These are phyloP conservation scores for Gracilariopsis chorda DNA, from an alignment of 23 red algal genomes.

Conservation along the genomic window DNA sequence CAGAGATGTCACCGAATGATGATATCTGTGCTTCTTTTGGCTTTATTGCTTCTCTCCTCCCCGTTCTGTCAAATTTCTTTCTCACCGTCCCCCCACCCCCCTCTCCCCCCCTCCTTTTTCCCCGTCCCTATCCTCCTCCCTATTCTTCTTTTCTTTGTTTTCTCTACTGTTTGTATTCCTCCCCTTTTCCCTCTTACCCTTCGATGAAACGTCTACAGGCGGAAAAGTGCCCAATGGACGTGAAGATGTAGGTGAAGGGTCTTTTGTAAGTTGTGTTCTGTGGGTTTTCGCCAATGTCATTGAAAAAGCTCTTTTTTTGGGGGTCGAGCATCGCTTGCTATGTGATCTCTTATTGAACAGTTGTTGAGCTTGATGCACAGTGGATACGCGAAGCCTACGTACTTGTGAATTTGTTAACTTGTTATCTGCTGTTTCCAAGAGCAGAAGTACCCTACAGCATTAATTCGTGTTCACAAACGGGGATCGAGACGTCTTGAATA, in stretches of 20 bases:
- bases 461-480: constrained; percentile 16
- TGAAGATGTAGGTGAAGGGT: constrained; percentile 5
- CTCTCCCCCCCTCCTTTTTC: not conserved
- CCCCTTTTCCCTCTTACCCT: not conserved
- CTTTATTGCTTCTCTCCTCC: not conserved
- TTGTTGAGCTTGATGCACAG: constrained; percentile 32
- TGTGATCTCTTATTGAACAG: constrained; percentile 34
- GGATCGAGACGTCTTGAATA: constrained; percentile 32
- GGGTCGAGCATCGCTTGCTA: not conserved
- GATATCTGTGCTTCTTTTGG: no score
- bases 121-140: no score
- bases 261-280: constrained; percentile 16
- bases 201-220: not conserved
- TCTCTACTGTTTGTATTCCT: not conserved
- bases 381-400: constrained; percentile 22
- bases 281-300: constrained; percentile 26
- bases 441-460: constrained; percentile 36
- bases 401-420: constrained; percentile 45
- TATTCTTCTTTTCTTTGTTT: not conserved
- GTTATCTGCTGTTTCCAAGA: constrained; percentile 15
- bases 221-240: not conserved
- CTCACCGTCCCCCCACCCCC: not conserved
- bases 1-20: no score
- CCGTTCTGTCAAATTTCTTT: not conserved
- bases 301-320: constrained; percentile 16